Evolutionary conservation across 2,329 filamentous ascomycete genomes (phyloP), one percentile per base, ranked within the genome.

Genomic region (Botrytis byssoidea): DNA sequence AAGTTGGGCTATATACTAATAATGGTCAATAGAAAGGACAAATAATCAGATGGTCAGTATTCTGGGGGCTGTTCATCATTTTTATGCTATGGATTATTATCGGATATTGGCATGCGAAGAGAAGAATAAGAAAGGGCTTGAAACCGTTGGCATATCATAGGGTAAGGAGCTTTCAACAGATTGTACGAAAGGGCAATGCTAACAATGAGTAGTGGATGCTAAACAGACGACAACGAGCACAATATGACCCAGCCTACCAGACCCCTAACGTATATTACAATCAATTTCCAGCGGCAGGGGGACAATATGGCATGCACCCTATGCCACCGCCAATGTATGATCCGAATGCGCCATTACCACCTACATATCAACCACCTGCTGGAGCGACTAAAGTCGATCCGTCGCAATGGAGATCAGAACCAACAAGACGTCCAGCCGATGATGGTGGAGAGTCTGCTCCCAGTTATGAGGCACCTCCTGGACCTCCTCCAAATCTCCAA

Each of bases 61-160:
- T 95, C 79, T 87, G 88, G 74, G 83, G 85, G 75, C 81, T 95
- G 76, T 84, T 93, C 78, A 74, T 86, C 72, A 73, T 89, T 74
- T 82, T 93, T 79, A 81, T 89, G 70, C 78, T 85, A 60, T 93
- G 90, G 85, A 85, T 94, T 78, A 77, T 93, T 71, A 85, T 88
- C 74, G 92, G 92, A 75, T 92, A 92, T 81, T 83, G 88, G 65
- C 93, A 95, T 82, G 93, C 92, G 64, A 88, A 88, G 81, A 83
- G 83, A 64, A 86, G 93, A 65, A 85, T 95, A 76, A 85, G 84
- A 75, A 91, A 90, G 81, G 92, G 92, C 1, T 84, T 90, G 55
- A 84, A 85, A 29, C 91, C 92, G 25, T 82, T 94, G 51, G 83
- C 82, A 75, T 95, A 95, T 80, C 92, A 96, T 82, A 85, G 90